Evolutionary conservation across 495 filamentous ascomycete species (phyloP).

Genomic region (Penicillium tannophilum): DNA sequence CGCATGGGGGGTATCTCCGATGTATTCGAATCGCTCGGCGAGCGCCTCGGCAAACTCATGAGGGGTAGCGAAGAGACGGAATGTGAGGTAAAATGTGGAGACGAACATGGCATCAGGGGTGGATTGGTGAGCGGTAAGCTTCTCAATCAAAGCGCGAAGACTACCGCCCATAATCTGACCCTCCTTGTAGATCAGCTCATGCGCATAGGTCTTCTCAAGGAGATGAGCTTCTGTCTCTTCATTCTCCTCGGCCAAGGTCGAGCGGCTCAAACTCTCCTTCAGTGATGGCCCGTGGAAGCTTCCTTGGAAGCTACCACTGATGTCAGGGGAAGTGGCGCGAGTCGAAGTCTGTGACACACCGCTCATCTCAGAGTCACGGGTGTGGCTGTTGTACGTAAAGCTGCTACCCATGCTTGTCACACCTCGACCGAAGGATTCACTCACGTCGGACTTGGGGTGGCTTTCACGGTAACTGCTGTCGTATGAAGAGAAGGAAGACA

Average conservation of each 20-base stretch:
- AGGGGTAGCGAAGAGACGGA: conserved; percentile 90
- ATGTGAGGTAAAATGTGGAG: conserved; percentile 94
- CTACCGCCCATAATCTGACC: conserved; percentile 94
- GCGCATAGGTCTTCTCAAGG: conserved; percentile 80
- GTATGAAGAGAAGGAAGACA: conserved; percentile 33
- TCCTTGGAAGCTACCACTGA: conserved; percentile 42
- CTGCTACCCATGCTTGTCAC: conserved; percentile 61
- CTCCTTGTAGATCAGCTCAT: conserved; percentile 93
- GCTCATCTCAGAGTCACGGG: conserved; percentile 80
- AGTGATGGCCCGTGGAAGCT: conserved; percentile 48
- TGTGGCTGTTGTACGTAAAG: conserved; percentile 73
- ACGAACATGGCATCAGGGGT: conserved; percentile 94
- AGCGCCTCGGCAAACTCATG: conserved; percentile 76
- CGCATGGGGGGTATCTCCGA: conserved; percentile 72
- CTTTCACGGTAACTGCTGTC: conserved; percentile 30
- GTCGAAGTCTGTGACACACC: conserved; percentile 82
- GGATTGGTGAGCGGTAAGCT: conserved; percentile 88
- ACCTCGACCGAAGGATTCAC: conserved; percentile 43
- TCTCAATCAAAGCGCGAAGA: conserved; percentile 87
- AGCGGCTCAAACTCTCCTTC: conserved; percentile 59
- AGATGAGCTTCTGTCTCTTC: conserved; percentile 80
- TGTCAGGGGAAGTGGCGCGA: conserved; percentile 85
- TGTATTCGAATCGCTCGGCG: conserved; percentile 89
- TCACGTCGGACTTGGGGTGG: conserved; percentile 39
- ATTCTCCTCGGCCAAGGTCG: conserved; percentile 68